Evolutionary conservation across 192 early-diverging fungal species (phyloP).

Genomic region (Piromyces sp.): DNA sequence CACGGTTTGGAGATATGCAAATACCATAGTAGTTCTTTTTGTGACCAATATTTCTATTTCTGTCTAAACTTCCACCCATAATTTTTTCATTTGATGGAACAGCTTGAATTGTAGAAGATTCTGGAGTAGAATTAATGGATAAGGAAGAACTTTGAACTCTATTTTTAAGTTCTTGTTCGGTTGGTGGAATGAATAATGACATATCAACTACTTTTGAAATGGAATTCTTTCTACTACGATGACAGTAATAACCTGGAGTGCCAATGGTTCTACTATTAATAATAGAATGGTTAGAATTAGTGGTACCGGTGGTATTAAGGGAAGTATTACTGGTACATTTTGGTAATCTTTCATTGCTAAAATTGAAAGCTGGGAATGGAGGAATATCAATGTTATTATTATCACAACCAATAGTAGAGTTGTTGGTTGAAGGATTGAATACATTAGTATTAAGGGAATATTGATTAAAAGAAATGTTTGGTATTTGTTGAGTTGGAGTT

Average conservation of each 20-base stretch:
- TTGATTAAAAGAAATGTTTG: not conserved
- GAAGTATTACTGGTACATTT: not conserved
- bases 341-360: not conserved
- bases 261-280: not conserved
- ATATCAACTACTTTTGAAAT: not conserved
- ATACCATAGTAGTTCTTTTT: not conserved
- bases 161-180: not conserved
- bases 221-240: not conserved
- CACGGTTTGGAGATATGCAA: not conserved
- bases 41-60: not conserved
- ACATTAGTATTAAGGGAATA: not conserved
- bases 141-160: not conserved
- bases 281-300: not conserved
- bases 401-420: not conserved
- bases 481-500: not conserved
- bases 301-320: not conserved
- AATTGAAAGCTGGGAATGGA: not conserved
- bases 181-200: not conserved
- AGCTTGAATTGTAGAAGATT: not conserved
- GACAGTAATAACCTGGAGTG: not conserved
- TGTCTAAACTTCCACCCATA: not conserved
- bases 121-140: not conserved
- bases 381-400: not conserved
- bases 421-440: not conserved
- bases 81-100: not conserved